Evolutionary conservation across 2,329 filamentous ascomycete genomes (phyloP).

Genomic region (Ilyonectria robusta): DNA sequence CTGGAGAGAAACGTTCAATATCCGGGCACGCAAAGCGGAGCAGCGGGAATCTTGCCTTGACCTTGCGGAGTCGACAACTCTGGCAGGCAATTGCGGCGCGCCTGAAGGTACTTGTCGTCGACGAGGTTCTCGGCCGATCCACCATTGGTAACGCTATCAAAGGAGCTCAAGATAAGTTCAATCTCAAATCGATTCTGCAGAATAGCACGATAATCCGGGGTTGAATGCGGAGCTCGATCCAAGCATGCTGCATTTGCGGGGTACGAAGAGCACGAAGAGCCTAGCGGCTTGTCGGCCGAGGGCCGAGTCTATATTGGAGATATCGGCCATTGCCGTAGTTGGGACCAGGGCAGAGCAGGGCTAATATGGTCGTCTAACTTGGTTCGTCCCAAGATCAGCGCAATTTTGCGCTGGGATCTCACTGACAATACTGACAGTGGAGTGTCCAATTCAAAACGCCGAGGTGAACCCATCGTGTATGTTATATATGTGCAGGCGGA

Average conservation of each 20-base stretch:
- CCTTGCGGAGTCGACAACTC: constrained; percentile 30
- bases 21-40: too few relatives aligned
- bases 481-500: too few relatives aligned
- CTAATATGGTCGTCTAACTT: too few relatives aligned
- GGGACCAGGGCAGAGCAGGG: neutral
- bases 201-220: neutral
- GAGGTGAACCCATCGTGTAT: too few relatives aligned
- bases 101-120: constrained; percentile 13
- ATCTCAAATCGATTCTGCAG: neutral
- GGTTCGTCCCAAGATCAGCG: too few relatives aligned
- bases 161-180: neutral
- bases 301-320: neutral
- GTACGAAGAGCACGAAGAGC: too few relatives aligned
- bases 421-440: too few relatives aligned
- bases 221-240: constrained; percentile 4
- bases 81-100: constrained; percentile 29
- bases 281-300: constrained; percentile 3
- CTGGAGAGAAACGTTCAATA: constrained; percentile 4
- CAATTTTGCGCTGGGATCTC: too few relatives aligned
- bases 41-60: constrained; percentile 19
- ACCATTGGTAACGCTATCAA: constrained; percentile 8
- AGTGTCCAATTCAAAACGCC: too few relatives aligned
- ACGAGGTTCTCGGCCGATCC: constrained; percentile 11
- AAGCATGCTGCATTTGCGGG: neutral
- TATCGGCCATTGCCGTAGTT: neutral